Evolutionary conservation across 1,284 basidiomycete species (phyloP), one percentile per base, ranked within the genome.

Genomic region (Ustilago sp.): DNA sequence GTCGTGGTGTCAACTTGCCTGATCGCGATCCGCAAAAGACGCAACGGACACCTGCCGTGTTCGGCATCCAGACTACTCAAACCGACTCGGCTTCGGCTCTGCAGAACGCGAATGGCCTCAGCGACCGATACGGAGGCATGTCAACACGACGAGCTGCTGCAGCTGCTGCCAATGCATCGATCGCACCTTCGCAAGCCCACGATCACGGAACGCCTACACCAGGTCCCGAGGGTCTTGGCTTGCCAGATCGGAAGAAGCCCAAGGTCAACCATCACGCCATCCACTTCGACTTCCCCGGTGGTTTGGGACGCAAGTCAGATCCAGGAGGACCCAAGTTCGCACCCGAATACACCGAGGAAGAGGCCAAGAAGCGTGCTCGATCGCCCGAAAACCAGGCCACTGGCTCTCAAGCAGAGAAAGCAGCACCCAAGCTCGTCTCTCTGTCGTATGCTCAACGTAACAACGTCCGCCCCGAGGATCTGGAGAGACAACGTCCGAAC

Each of bases 11-110:
- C 72, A 91, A 91, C 2, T 88, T 98, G 15, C 95, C 96, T 0
- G 97, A 99, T 84, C 91, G 95, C 60, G 96, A 99, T 77, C 93
- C 94, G 3, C 90, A 93, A 83, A 91, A 94, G 87, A 98, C 97
- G 9, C 92, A 93, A 86, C 91, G 97, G 41, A 83, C 84, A 34
- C 79, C 83, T 2, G 83, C 82, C 19, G 77, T 86, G 17, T 82
- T 63, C 28, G 83, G 83, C 58, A 79, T 85, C 23, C 83, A 85
- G 54, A 81, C 76, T 35, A 80, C 72, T 1, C 63, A 69, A 51
- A 62, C 74, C 28, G 82, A 73, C 28, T 56, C 69, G 8, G 63
- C 63, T 8, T 51, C 41, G 12, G 54, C 69, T 15, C 36, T 71
- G 63, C 58, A 69, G 54, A 52, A 55, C 28, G 55, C 50, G 35